A percentile compares a stretch with the other conserved stretches of the same genome.
Conservation (phyloP, 371 early-diverging fungal genomes). For the Mortierella sp. region DNA sequence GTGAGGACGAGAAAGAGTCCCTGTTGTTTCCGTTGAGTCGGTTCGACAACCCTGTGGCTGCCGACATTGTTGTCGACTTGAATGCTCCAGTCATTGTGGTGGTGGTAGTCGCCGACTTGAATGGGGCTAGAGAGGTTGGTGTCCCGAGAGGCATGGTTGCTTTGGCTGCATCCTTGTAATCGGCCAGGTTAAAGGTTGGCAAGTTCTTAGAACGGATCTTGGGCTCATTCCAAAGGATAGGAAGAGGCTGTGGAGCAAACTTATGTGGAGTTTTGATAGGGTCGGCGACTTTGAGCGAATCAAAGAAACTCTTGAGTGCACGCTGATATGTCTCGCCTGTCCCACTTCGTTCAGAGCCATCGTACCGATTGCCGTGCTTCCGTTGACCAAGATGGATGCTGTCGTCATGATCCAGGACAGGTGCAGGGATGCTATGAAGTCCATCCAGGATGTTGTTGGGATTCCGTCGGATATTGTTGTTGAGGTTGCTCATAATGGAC, state of each 20-base stretch:
- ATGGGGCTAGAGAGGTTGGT: neutral
- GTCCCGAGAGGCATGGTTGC: neutral
- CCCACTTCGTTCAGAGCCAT: constrained; percentile 11
- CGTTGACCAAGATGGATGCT: neutral
- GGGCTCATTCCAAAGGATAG: constrained; percentile 57
- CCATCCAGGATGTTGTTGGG: constrained; percentile 28
- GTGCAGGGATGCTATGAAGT: constrained; percentile 29
- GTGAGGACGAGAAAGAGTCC: constrained; percentile 30
- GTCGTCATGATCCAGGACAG: neutral
- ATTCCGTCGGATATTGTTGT: constrained; percentile 21
- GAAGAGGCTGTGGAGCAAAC: constrained; percentile 54
- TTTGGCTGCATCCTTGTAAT: constrained; percentile 36
- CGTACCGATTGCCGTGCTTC: neutral
- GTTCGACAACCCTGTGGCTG: neutral
- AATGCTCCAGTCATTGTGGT: too few species aligned
- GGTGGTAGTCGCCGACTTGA: neutral
- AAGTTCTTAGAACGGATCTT: constrained; percentile 37
- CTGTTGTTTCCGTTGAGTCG: constrained; percentile 10
- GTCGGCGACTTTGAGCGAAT: constrained; percentile 53
- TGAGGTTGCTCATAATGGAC: constrained; percentile 29
- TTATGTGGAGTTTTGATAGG: constrained; percentile 57
- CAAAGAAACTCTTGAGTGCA: constrained; percentile 49
- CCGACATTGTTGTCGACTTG: neutral
- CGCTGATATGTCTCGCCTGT: constrained; percentile 32
- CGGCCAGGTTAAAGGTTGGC: constrained; percentile 38